Percentiles rank a stretch among this genome's conserved stretches.
These are phyloP conservation scores for Ceratorhiza oryzae-sativae DNA, from an alignment of 1,284 basidiomycete genomes.

Conservation along the genomic window DNA sequence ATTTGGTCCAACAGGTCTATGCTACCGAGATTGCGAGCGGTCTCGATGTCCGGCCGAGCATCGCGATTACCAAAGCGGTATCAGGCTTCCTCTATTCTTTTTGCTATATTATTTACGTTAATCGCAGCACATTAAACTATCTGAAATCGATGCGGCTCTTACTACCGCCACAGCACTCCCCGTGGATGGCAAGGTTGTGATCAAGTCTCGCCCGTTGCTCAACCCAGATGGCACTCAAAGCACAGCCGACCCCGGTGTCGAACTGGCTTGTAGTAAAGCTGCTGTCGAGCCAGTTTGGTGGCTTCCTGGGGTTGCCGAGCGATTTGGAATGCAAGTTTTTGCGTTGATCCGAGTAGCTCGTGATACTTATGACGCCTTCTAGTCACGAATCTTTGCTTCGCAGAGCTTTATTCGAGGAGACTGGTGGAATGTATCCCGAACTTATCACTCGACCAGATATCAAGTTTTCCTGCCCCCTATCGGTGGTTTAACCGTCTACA, in stretches of 20 bases:
- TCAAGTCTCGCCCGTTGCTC: slow-evolving; percentile 65
- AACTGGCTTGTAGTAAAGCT: slow-evolving; percentile 86
- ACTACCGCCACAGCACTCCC: slow-evolving; percentile 68
- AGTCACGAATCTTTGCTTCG: slow-evolving; percentile 86
- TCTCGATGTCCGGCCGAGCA: slow-evolving; percentile 86
- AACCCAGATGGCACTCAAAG: slow-evolving; percentile 69
- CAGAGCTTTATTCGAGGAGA: slow-evolving; percentile 92
- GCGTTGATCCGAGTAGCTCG: neutral
- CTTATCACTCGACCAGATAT: slow-evolving; percentile 94
- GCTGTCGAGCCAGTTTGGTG: slow-evolving; percentile 95
- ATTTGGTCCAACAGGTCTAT: slow-evolving; percentile 84
- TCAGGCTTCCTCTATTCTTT: slow-evolving; percentile 47
- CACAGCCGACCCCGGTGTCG: slow-evolving; percentile 78
- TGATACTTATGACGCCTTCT: slow-evolving; percentile 36
- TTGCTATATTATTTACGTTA: slow-evolving; percentile 44
- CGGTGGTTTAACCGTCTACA: slow-evolving; percentile 90
- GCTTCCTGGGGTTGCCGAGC: slow-evolving; percentile 89
- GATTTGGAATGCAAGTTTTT: slow-evolving; percentile 81
- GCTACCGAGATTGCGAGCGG: slow-evolving; percentile 70
- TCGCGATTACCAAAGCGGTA: slow-evolving; percentile 81
- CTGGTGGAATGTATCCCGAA: slow-evolving; percentile 96
- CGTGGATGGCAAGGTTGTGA: slow-evolving; percentile 85
- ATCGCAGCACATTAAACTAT: slow-evolving; percentile 81
- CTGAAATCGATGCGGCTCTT: slow-evolving; percentile 82
- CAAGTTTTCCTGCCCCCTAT: slow-evolving; percentile 95